phyloP scores from a whole-genome alignment of 257 asterid species.

The Gentiana straminea region DNA sequence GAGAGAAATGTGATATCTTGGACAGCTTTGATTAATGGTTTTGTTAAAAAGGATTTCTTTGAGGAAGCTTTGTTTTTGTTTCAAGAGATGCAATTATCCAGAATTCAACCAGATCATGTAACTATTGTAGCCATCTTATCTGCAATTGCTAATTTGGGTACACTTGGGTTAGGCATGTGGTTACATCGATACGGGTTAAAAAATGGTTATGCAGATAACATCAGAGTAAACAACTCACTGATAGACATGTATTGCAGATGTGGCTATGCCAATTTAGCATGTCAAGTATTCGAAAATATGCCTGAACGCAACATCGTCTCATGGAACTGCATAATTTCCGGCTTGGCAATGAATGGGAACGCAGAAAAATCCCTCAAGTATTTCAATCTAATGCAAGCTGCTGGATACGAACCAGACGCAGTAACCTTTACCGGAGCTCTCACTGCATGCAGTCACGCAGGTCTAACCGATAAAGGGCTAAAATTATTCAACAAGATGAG shows the following conservation, averaged over 20 bases:
- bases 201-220: conserved; percentile 24
- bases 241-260: conserved; percentile 73
- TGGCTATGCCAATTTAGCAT: conserved; percentile 54
- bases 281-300: conserved; percentile 53
- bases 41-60: conserved; percentile 40
- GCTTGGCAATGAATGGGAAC: conserved; percentile 55
- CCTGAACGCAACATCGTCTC: conserved; percentile 48
- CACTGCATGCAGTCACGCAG: conserved; percentile 78
- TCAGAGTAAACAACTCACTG: conserved; percentile 46
- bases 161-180: conserved; percentile 67
- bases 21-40: conserved; percentile 70
- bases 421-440: conserved; percentile 82
- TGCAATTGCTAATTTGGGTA: conserved; percentile 61
- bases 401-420: conserved; percentile 48
- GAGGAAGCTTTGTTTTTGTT: conserved; percentile 59
- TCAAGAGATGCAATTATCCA: conserved; percentile 50
- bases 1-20: conserved; percentile 60
- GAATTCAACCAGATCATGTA: conserved; percentile 53
- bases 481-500: conserved; percentile 40
- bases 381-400: conserved; percentile 35
- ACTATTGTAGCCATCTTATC: conserved; percentile 50
- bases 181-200: conserved; percentile 34
- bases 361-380: conserved; percentile 43
- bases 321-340: conserved; percentile 69
- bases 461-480: conserved; percentile 45